A percentile compares a stretch with the other conserved stretches of the same genome.
Evolutionary conservation across 73 alveolate species (phyloP).

Genomic region (Uronychia binucleata): DNA sequence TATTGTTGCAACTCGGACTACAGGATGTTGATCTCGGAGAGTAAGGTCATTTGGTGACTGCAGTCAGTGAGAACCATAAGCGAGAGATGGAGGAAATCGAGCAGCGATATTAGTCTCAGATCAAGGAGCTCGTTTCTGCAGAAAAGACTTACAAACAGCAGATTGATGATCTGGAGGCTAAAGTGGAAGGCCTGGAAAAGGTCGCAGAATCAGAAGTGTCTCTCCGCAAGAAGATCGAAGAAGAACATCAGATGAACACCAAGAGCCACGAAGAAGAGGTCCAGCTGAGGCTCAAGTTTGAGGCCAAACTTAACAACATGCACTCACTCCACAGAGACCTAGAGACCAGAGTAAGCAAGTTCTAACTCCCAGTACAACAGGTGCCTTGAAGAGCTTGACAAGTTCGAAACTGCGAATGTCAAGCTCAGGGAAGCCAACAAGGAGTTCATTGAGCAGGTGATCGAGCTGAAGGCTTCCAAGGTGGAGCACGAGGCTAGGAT

Average conservation of each 20-base stretch:
- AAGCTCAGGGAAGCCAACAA: slow-evolving; percentile 13
- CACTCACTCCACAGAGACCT: slow-evolving; percentile 68
- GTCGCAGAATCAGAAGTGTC: slow-evolving; percentile 41
- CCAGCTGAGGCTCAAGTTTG: slow-evolving; percentile 64
- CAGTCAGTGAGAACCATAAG: slow-evolving; percentile 2
- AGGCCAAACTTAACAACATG: slow-evolving; percentile 62
- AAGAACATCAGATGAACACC: slow-evolving; percentile 44
- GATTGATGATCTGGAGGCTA: slow-evolving; percentile 26
- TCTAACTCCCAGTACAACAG: slow-evolving; percentile 19
- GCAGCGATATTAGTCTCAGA: slow-evolving; percentile 40
- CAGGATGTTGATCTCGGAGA: slow-evolving; percentile 52
- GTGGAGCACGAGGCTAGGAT: slow-evolving; percentile 41
- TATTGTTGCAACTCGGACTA: slow-evolving; percentile 62
- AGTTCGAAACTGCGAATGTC: slow-evolving; percentile 14
- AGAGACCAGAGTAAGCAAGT: slow-evolving; percentile 7
- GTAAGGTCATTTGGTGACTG: background rate
- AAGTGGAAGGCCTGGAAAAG: slow-evolving; percentile 50
- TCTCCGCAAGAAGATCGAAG: slow-evolving; percentile 38
- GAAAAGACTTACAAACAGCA: slow-evolving; percentile 30
- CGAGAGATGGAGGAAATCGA: slow-evolving; percentile 38
- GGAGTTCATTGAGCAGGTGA: slow-evolving; percentile 22
- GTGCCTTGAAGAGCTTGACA: slow-evolving; percentile 31
- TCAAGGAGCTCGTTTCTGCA: slow-evolving; percentile 27
- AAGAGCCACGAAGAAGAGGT: slow-evolving; percentile 78
- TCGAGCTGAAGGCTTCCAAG: slow-evolving; percentile 39